Base-by-base conservation (phyloP, 2,329 filamentous ascomycete species). In the Penicillium paneum region DNA sequence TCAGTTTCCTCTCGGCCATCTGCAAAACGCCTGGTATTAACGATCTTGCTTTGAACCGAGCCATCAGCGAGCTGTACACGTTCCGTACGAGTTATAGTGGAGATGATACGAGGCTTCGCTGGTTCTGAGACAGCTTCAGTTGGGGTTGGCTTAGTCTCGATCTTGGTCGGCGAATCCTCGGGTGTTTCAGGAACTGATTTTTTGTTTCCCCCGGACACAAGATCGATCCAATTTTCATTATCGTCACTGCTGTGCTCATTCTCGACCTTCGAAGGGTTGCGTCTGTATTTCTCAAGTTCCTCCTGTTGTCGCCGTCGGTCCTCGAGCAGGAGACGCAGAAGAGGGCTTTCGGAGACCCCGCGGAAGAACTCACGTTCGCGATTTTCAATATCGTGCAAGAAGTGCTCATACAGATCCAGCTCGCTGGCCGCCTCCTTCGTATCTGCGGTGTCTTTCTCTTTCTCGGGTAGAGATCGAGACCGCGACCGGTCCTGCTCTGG, bases 1-100 rank as follows among this genome's bases (percentile, higher is more conserved):
- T 80, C 78, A 32, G 71, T 81, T 65, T 86, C 83, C 63, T 86
- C 83, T 3, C 78, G 75, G 0, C 84, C 84, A 70, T 86, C 83
- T 1, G 80, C 74, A 62, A 84, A 87, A 3, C 80, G 76, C 63
- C 80, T 82, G 58, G 82, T 86, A 15, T 83, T 70, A 10, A 83
- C 72, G 1, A 79, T 78, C 60, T 81, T 84, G 0, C 81, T 85
- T 8, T 81, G 79, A 2, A 84, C 71, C 0, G 79, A 81, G 12
- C 84, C 84, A 64, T 86, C 83, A 0, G 81, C 74, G 2, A 80
- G 71, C 2, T 78, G 78, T 4, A 75, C 78, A 3, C 80, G 80
- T 58, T 83, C 78, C 2, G 82, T 85, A 0, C 77, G 83, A 1
- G 81, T 84, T 39, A 83, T 70, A 1, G 81, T 83, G 0, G 82